Evolutionary conservation across 2,329 filamentous ascomycete genomes (phyloP).

Genomic region (Fusarium sororula): DNA sequence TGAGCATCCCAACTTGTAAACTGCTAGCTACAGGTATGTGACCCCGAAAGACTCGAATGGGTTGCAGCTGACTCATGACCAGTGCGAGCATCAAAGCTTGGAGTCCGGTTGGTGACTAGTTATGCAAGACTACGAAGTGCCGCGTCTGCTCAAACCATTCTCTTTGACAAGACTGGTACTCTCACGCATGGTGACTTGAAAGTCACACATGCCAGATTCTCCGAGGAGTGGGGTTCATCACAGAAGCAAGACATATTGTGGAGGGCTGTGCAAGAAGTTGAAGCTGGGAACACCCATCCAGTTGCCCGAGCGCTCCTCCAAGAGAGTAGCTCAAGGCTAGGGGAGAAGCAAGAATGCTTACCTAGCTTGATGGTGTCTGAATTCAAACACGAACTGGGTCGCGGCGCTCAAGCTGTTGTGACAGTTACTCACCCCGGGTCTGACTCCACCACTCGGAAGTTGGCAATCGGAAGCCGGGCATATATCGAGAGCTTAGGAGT

Average conservation of each 20-base stretch:
- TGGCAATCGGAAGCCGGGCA: neutral
- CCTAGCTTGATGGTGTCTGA: accelerated
- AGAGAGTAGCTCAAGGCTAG: neutral
- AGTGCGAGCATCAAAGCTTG: neutral
- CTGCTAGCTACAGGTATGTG: neutral
- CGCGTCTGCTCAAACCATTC: neutral
- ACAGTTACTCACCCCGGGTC: accelerated
- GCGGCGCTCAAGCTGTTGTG: neutral
- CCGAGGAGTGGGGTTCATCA: neutral
- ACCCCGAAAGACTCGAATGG: accelerated
- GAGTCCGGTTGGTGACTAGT: neutral
- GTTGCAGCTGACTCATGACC: neutral
- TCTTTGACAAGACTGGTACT: neutral
- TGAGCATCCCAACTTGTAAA: neutral
- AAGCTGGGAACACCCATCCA: neutral
- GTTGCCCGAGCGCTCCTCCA: neutral
- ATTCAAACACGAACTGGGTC: neutral
- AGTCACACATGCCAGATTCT: neutral
- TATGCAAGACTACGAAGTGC: neutral
- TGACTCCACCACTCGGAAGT: accelerated
- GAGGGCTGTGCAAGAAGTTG: neutral
- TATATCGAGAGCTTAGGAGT: neutral
- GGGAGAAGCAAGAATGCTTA: accelerated
- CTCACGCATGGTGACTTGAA: neutral
- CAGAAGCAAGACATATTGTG: neutral